Evolutionary conservation across 1,139 yeast genomes (phyloP).

Genomic region (Geotrichum siamense): DNA sequence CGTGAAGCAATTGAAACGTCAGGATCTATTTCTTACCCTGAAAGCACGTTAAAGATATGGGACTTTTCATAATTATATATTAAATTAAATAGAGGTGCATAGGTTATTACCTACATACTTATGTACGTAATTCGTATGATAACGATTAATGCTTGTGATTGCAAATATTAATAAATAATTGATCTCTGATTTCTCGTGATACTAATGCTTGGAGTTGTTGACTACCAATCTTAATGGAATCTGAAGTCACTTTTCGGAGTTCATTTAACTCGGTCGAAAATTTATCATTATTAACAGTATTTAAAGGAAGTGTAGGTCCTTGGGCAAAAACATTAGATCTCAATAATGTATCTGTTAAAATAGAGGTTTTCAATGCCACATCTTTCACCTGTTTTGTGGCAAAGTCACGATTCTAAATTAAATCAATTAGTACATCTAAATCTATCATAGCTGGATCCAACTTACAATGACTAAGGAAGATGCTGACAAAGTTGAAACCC

Average conservation of each 20-base stretch:
- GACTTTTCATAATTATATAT: constrained; percentile 1
- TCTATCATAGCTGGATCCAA: constrained; percentile 8
- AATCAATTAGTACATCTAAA: constrained; percentile 11
- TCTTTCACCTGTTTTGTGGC: constrained; percentile 35
- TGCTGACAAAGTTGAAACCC: constrained; percentile 41
- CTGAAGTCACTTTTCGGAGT: constrained; percentile 21
- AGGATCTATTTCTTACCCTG: not conserved
- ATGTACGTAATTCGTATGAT: not conserved
- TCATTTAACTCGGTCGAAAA: not conserved
- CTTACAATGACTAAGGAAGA: constrained; percentile 23
- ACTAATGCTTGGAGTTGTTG: constrained; percentile 34
- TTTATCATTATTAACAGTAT: not conserved
- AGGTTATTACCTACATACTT: constrained; percentile 2
- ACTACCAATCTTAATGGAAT: constrained; percentile 28
- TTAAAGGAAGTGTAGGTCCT: constrained; percentile 8
- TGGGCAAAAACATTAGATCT: too few species aligned
- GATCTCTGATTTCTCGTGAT: constrained; percentile 26
- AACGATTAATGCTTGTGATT: too few species aligned
- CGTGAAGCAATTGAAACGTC: not conserved
- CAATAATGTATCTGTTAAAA: constrained; percentile 18
- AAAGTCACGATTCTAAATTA: constrained; percentile 27
- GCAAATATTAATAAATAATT: constrained; percentile 22
- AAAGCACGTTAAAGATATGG: constrained; percentile 20
- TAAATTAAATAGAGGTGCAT: too few species aligned
- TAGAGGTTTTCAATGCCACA: constrained; percentile 23